Base-by-base conservation (phyloP, 2,329 filamentous ascomycete genomes). In the Curvularia sp. region DNA sequence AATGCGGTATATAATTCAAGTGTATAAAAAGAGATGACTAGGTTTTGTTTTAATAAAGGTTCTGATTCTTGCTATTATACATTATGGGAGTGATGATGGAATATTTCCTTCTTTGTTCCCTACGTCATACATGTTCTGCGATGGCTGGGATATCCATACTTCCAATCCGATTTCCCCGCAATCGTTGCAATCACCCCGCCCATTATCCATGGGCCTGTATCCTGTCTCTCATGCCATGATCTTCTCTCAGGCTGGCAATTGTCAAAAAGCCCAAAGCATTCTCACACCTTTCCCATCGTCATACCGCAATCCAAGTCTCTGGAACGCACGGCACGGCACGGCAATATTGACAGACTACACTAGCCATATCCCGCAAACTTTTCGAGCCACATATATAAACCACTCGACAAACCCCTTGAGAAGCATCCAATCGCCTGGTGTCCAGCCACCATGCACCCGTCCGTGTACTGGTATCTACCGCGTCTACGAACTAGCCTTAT, bases 1-100 rank as follows among this genome's bases (percentile, higher is more conserved):
- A 41, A 10, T 10, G 42, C 13, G 31, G 46, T 9, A 31, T 9
- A 20, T 49, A 22, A 28, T 38, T 20, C 28, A 18, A 24, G 7
- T 41, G 48, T 50, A 39, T 41, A 41, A 33, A 41, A 41, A 30
- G 26, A 30, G 46, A 38, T 26, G 31, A 30, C 13, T 49, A 35
- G 13, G 9, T 35, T 20, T 15, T 26, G 15, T 38, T 49, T n/a
- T 49, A 38, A 49, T 38, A 24, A 38, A 49, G 13, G 38, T 38
- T 22, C 18, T 28, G 12, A 20, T 12, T 47, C n/a, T 20, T 47
- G 12, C 15, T 10, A 24, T n/a, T 24, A 12, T 38, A 38, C 13
- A 7, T 15, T 4, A 1, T 15, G 22, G 3, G 22, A 7, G 20
- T 26, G 12, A 26, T 43, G 3, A 26, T 28, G 6, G 12, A 5